Evolutionary conservation across 805 yeast genomes (phyloP), one percentile per base, ranked within the genome.

Genomic region (Candida xiaguanensis): DNA sequence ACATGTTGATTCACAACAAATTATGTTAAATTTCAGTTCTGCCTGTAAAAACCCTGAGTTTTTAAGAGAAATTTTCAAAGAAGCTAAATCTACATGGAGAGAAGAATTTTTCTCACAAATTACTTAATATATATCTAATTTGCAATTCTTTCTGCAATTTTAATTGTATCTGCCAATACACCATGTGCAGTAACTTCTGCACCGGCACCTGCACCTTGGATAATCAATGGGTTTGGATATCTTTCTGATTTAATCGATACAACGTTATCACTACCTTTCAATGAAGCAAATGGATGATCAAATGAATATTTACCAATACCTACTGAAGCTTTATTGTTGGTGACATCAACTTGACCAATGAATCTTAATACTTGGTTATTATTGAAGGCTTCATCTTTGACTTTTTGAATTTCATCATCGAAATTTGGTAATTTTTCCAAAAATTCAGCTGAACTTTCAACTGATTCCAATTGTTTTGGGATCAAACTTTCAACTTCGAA

Each of bases 121-220:
- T 31, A 40, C 27, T 27, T 46, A 40, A 34, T 32, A 27, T 19
- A 31, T 19, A 31, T 34, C 40, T 60, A 70, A 34, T 60, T 58
- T 36, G 81, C 82, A 38, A 87, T 63, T 72, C 96, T 81, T 68
- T 90, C 89, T 31, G 95, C 96, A 52, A 88, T 82, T 73, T 88
- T 93, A 59, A 93, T 76, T 26, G 86, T 82, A 61, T 93, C 99
- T 39, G 95, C 95, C 50, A 93, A 75, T 31, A 93, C 97, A 65
- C 99, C 99, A 44, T 66, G 73, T 33, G 82, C 82, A 37, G 82
- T 77, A 33, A 77, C 80, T 26, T 75, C 82, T 39, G 82, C 80
- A 93, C 53, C 95, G 78, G 82, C 82, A 55, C 95, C 99, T 23
- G 99, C 99, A 67, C 99, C 99, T 74, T 93, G 99, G 53, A 93